A percentile compares a stretch with the other conserved stretches of the same genome.
phyloP scores from a whole-genome alignment of 2,329 filamentous ascomycete species.

The Aspergillus sp. region DNA sequence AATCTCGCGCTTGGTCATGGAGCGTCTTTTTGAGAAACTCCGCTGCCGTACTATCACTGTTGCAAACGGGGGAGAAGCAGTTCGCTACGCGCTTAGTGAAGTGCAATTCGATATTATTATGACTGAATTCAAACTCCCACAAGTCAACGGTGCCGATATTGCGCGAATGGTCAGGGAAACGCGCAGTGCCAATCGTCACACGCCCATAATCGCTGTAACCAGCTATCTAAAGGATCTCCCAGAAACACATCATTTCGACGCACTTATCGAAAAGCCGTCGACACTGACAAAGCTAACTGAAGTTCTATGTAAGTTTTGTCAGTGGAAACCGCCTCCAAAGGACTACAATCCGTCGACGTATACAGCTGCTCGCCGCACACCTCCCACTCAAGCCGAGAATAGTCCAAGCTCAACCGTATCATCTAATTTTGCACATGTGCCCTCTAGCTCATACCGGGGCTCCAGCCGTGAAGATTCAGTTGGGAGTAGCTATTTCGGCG shows the following conservation, averaged over 20 bases:
- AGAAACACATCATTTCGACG: constrained; percentile 93
- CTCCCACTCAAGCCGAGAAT: constrained; percentile 64
- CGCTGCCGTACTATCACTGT: constrained; percentile 93
- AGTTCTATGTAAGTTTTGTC: constrained; percentile 80
- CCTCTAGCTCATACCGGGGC: constrained; percentile 73
- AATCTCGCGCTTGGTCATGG: constrained; percentile 97
- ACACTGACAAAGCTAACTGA: constrained; percentile 89
- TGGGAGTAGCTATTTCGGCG: constrained; percentile 77
- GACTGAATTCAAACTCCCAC: constrained; percentile 92
- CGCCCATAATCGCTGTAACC: constrained; percentile 93
- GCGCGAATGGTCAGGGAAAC: constrained; percentile 97
- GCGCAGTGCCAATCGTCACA: constrained; percentile 90
- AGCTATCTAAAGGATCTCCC: constrained; percentile 97
- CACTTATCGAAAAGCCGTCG: constrained; percentile 92
- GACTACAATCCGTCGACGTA: constrained; percentile 57
- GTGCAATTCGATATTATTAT: constrained; percentile 99
- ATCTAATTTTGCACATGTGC: constrained; percentile 65
- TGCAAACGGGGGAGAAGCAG: constrained; percentile 83
- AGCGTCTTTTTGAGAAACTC: constrained; percentile 91
- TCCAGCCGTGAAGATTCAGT: constrained; percentile 88
- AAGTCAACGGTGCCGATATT: constrained; percentile 92
- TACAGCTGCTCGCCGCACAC: constrained; percentile 63
- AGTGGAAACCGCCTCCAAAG: constrained; percentile 81
- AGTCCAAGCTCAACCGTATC: constrained; percentile 82
- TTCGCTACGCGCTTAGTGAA: constrained; percentile 91